phyloP scores from a whole-genome alignment of 345 rosid species.

The Eutrema yunnanense region DNA sequence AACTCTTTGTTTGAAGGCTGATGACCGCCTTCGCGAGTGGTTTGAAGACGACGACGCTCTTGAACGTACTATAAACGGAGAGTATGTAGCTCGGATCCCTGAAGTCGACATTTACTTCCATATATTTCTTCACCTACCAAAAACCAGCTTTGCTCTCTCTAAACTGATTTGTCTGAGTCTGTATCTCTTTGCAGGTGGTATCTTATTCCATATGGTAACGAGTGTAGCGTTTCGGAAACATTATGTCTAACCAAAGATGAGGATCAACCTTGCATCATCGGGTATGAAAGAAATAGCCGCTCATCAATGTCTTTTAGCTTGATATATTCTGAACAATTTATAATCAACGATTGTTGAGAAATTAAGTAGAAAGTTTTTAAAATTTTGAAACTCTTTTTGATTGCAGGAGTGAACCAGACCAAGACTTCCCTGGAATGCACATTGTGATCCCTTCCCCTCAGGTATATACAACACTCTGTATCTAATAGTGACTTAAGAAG shows the following conservation, averaged over 20 bases:
- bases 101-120: background rate
- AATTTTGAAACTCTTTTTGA: background rate
- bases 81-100: constrained; percentile 42
- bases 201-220: constrained; percentile 49
- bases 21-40: constrained; percentile 35
- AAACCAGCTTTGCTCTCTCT: background rate
- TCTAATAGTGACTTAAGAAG: background rate
- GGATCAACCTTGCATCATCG: constrained; percentile 49
- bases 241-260: constrained; percentile 51
- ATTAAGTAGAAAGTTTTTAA: background rate
- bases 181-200: constrained; percentile 52
- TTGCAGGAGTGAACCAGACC: constrained; percentile 54
- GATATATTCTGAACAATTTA: background rate
- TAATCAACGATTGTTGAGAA: background rate
- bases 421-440: constrained; percentile 46
- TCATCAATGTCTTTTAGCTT: background rate
- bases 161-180: background rate
- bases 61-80: constrained; percentile 72
- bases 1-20: constrained; percentile 28
- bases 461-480: constrained; percentile 31
- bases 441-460: constrained; percentile 52
- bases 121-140: background rate
- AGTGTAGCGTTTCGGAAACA: constrained; percentile 39
- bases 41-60: constrained; percentile 67
- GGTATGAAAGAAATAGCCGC: constrained; percentile 35